Evolutionary conservation across 2,329 filamentous ascomycete species (phyloP).

Genomic region (Corinectria fuckeliana): DNA sequence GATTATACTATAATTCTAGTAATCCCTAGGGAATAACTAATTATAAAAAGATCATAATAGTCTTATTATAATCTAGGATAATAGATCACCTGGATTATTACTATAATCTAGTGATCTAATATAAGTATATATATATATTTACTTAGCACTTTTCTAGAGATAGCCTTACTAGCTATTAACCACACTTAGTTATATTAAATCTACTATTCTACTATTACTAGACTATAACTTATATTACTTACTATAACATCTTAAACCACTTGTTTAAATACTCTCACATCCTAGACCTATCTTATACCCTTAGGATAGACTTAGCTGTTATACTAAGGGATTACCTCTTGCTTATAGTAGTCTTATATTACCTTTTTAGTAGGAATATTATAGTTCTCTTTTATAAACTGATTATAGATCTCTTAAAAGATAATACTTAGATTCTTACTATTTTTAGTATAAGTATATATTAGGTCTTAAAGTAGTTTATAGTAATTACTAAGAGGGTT

Average conservation of each 20-base stretch:
- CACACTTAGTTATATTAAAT: not conserved
- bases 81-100: not conserved
- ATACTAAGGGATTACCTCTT: too few relatives aligned
- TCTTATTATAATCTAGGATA: not conserved
- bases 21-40: not conserved
- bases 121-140: not conserved
- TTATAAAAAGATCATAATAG: too few relatives aligned
- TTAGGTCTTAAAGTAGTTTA: too few relatives aligned
- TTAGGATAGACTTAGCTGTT: not conserved
- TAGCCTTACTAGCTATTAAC: not conserved
- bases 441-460: too few relatives aligned
- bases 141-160: not conserved
- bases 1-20: not conserved
- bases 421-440: too few relatives aligned
- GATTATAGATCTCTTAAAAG: too few relatives aligned
- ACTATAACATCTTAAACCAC: not conserved
- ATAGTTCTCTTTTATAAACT: too few relatives aligned
- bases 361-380: too few relatives aligned
- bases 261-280: not conserved
- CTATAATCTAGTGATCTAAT: too few relatives aligned
- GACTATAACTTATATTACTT: not conserved
- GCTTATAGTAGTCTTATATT: too few relatives aligned
- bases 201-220: not conserved
- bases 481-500: too few relatives aligned
- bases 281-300: not conserved